A percentile compares a stretch with the other conserved stretches of the same genome.
These are phyloP conservation scores for Austroboletus olivaceoglutinosus DNA, from an alignment of 1,284 basidiomycete genomes.

Conservation along the genomic window DNA sequence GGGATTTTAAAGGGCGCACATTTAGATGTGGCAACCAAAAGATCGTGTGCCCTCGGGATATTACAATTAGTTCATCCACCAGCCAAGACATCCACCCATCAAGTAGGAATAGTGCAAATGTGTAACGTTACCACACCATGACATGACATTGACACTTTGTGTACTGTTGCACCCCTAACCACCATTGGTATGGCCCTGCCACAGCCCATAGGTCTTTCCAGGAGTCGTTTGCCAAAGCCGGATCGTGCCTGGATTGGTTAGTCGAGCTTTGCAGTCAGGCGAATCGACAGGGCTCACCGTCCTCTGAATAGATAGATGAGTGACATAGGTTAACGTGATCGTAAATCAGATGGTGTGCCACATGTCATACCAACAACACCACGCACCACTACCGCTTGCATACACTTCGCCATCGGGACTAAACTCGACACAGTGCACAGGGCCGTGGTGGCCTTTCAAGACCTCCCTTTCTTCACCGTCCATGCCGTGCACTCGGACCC, in stretches of 20 bases:
- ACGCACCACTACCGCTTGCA: conserved; percentile 90
- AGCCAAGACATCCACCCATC: conserved; percentile 10
- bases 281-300: conserved; percentile 48
- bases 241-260: conserved; percentile 68
- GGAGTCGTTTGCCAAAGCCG: conserved; percentile 96
- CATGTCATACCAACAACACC: conserved; percentile 8
- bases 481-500: conserved; percentile 93
- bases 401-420: conserved; percentile 98
- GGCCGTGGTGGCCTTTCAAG: conserved; percentile 96
- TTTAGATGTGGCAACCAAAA: background rate
- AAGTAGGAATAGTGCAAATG: conserved; percentile 15
- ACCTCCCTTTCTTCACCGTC: conserved; percentile 89
- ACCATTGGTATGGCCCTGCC: conserved; percentile 71
- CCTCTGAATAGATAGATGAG: conserved; percentile 50
- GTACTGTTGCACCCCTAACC: conserved; percentile 29
- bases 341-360: conserved; percentile 1
- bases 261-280: conserved; percentile 7
- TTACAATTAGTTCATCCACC: conserved; percentile 18
- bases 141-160: conserved; percentile 1
- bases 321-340: conserved; percentile 13
- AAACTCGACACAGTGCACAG: conserved; percentile 92
- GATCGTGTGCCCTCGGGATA: conserved; percentile 10
- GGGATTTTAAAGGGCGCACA: background rate
- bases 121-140: conserved; percentile 7
- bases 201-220: conserved; percentile 89